Conservation (phyloP, 768 basidiomycete genomes). For the Leccinum subtestaceum region DNA sequence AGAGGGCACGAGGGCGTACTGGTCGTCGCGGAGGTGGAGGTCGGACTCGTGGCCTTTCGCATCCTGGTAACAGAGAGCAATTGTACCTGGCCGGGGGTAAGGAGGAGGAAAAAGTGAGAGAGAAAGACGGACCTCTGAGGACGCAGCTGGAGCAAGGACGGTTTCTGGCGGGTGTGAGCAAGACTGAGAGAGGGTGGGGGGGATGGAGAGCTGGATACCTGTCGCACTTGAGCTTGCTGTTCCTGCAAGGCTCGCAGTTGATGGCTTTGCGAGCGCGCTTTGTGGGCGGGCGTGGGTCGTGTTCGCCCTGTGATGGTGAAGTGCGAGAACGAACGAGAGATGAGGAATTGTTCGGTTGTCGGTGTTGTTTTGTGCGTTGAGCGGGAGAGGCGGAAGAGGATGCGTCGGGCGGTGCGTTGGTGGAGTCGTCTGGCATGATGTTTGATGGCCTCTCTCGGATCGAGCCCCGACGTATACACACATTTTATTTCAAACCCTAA, state of each 20-base stretch:
- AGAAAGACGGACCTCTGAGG: slow-evolving; percentile 56
- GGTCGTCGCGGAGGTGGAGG: slow-evolving; percentile 54
- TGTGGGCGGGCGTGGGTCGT: slow-evolving; percentile 64
- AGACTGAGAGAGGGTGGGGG: neutral
- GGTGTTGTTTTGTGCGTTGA: slow-evolving; percentile 20
- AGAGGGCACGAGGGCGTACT: slow-evolving; percentile 14
- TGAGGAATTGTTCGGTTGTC: slow-evolving; percentile 20
- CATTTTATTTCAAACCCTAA: slow-evolving; percentile 29
- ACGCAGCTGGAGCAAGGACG: slow-evolving; percentile 89
- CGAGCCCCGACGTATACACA: slow-evolving; percentile 18
- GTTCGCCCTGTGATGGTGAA: slow-evolving; percentile 46
- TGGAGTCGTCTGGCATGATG: slow-evolving; percentile 34
- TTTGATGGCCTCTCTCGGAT: slow-evolving; percentile 23
- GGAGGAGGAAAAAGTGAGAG: slow-evolving; percentile 7
- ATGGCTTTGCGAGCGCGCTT: slow-evolving; percentile 86
- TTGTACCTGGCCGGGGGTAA: slow-evolving; percentile 54
- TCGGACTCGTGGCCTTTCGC: slow-evolving; percentile 62
- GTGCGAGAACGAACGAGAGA: slow-evolving; percentile 47
- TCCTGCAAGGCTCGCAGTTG: slow-evolving; percentile 86
- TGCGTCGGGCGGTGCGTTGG: slow-evolving; percentile 13
- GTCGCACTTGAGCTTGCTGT: slow-evolving; percentile 87
- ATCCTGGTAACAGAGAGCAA: slow-evolving; percentile 78
- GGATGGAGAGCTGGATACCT: slow-evolving; percentile 44
- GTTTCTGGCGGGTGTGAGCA: slow-evolving; percentile 46
- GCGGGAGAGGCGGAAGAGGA: slow-evolving; percentile 13